Conservation (phyloP, 345 rosid species). For the Lepidium aucheri region DNA sequence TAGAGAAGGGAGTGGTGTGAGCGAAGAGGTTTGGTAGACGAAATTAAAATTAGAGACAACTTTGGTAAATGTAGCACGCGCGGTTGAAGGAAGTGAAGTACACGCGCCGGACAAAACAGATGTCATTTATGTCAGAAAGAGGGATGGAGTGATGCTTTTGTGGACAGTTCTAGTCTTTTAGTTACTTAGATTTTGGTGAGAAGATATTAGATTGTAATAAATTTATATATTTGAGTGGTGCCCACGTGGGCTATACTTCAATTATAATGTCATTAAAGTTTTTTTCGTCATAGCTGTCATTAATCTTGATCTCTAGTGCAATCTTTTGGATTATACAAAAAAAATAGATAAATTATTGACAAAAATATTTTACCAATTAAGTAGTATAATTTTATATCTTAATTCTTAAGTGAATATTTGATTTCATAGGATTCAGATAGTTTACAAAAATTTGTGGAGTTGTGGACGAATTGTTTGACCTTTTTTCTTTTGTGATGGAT, state of each 20-base stretch:
- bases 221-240: slow-evolving; percentile 1
- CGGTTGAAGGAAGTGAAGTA: neutral
- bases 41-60: neutral
- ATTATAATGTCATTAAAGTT: slow-evolving; percentile 9
- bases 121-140: slow-evolving; percentile 17
- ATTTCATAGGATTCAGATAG: neutral
- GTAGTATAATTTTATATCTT: too few species aligned
- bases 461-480: neutral
- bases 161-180: slow-evolving; percentile 8
- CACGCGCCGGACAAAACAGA: slow-evolving; percentile 16
- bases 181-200: slow-evolving; percentile 23
- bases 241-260: slow-evolving; percentile 17
- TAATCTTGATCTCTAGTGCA: neutral
- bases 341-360: too few species aligned
- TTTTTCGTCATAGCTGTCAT: neutral
- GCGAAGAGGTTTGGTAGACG: slow-evolving; percentile 4
- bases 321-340: too few species aligned
- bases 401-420: neutral
- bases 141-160: slow-evolving; percentile 18
- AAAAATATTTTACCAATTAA: too few species aligned
- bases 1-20: slow-evolving; percentile 8
- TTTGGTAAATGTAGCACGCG: neutral
- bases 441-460: neutral
- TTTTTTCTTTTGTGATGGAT: neutral
- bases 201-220: neutral